phyloP scores from a whole-genome alignment of 2,329 filamentous ascomycete genomes.

The Fusarium odoratissimum region DNA sequence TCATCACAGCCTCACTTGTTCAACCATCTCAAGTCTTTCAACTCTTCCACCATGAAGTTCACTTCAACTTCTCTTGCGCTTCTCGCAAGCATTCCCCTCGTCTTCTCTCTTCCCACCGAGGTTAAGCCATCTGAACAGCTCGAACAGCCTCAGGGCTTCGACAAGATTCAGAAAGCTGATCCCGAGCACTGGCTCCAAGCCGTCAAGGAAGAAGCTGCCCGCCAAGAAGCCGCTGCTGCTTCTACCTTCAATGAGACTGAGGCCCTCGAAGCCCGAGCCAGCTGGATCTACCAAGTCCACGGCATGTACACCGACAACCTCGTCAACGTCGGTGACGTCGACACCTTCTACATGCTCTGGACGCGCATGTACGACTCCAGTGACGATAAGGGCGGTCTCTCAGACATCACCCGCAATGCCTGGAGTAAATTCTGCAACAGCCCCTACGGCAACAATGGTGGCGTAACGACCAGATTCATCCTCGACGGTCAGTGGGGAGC shows the following conservation, averaged over 20 bases:
- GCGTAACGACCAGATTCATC: neutral
- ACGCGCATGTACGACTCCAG: constrained; percentile 5
- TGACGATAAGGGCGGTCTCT: neutral
- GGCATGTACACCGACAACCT: constrained; percentile 6
- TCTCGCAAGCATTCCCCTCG: neutral
- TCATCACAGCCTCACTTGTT: neutral
- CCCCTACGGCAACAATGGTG: neutral
- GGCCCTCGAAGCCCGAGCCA: neutral
- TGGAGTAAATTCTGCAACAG: constrained; percentile 5
- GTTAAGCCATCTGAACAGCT: neutral
- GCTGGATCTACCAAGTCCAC: constrained; percentile 5
- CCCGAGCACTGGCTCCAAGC: constrained; percentile 1
- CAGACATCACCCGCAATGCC: neutral
- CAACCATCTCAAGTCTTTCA: neutral
- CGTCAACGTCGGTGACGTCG: constrained; percentile 7
- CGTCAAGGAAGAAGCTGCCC: neutral
- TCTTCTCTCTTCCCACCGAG: neutral
- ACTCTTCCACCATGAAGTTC: neutral
- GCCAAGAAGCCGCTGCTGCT: neutral
- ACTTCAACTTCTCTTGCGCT: neutral
- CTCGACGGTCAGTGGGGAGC: constrained; percentile 14
- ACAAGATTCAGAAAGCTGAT: neutral
- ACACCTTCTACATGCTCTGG: constrained; percentile 6
- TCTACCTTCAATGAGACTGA: neutral
- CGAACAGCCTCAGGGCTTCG: neutral